Evolutionary conservation across 2,329 filamentous ascomycete genomes (phyloP), one percentile per base, ranked within the genome.

Genomic region (Fusarium proliferatum): DNA sequence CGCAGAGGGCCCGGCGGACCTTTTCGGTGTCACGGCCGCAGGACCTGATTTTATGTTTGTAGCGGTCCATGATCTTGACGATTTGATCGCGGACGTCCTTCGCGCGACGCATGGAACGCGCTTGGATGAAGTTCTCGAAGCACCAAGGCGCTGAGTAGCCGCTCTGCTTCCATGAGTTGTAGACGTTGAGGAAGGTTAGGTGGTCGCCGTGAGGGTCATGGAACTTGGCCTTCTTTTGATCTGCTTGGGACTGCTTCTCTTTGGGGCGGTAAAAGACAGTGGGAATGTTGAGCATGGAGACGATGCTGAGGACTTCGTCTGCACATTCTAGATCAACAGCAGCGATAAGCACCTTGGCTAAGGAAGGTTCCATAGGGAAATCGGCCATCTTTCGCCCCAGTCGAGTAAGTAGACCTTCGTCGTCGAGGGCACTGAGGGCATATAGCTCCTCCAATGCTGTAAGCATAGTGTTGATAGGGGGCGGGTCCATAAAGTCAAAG

Each of bases 401-500:
- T 11, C 96, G 91, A 1, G 96, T 99, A 5, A 99, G 86, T 0
- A 99, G 88, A 19, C 96, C 96, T 87, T 99, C 96, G 77, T 99
- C 96, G 73, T 99, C 96, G 0, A 99, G 87, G 0, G 96, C 96
- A 7, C 93, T 94, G 16, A 99, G 86, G 2, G 95, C 94, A 79
- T 99, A 99, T 0, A 99, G 87, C 80, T 98, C 96, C 83, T 99
- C 97, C 7, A 99, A 86, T 0, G 96, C 96, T 56, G 95, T 97
- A 72, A 99, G 88, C 94, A 98, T 98, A 17, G 96, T 98, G 79
- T 98, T 98, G 36, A 96, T 96, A 0, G 96, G 96, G 1, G 96
- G 96, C 1, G 96, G 95, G 78, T 99, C 96, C 96, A 99, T 98
- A 78, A 99, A 99, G 83, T 98, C 96, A 79, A 99, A 99, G 80